Evolutionary conservation across 1,284 basidiomycete genomes (phyloP), one percentile per base, ranked within the genome.

Genomic region (Melanopsichium pennsylvanicum): DNA sequence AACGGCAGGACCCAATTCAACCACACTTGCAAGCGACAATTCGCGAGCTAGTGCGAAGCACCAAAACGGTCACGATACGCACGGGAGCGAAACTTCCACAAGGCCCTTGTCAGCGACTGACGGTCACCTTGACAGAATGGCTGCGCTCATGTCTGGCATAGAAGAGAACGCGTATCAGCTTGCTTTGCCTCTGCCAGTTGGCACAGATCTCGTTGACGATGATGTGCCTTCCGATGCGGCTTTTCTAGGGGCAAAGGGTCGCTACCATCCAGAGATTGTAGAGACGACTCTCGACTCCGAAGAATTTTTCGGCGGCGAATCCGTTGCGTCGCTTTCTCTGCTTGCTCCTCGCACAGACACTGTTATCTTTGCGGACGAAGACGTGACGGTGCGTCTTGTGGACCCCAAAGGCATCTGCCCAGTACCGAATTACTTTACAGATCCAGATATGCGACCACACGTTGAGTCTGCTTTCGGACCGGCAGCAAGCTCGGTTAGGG

Each of bases 171-270:
- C 93, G 0, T 97, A 96, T 82, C 86, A 83, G 42, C 84, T 84
- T 19, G 80, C 88, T 6, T 90, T 90, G 0, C 88, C 66, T 13
- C 33, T 92, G 62, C 75, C 82, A 6, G 86, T 88, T 5, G 86
- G 87, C 4, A 88, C 91, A 4, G 94, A 97, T 81, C 88, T 97
- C 86, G 89, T 97, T 40, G 84, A 86, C 35, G 95, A 97, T 75
- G 93, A 97, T 77, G 84, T 97, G 11, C 94, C 94, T 0, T 90
- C 86, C 15, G 94, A 97, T 79, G 83, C 86, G 29, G 90, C 93
- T 72, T 97, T 93, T 75, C 84, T 97, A 22, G 92, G 93, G 66
- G 87, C 87, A 10, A 58, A 54, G 16, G 54, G 52, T 10, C 56
- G 63, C 13, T 74, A 66, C 10, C 62, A 70, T 40, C 87, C 89